A percentile compares a stretch with the other conserved stretches of the same genome.
These are phyloP conservation scores for Monilinia fructicola DNA, from an alignment of 2,329 filamentous ascomycete species.

Conservation along the genomic window DNA sequence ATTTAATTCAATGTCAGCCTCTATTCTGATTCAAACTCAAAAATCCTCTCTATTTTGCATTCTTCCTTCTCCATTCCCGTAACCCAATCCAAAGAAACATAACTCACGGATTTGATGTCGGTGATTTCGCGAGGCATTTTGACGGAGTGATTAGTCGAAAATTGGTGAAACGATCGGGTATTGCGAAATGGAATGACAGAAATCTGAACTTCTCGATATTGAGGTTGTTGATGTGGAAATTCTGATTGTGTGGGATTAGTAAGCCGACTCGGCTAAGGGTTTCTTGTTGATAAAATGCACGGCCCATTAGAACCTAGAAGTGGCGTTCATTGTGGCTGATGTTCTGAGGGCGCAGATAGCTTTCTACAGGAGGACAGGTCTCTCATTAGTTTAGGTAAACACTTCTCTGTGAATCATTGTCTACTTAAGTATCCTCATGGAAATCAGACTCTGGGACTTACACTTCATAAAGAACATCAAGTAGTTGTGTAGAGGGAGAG, in stretches of 20 bases:
- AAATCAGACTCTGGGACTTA: not conserved
- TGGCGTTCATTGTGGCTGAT: constrained; percentile 13
- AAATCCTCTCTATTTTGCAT: not conserved
- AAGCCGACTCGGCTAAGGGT: constrained; percentile 26
- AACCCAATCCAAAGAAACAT: not conserved
- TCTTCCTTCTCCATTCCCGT: not conserved
- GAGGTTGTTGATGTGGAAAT: constrained; percentile 24
- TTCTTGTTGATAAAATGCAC: constrained; percentile 9
- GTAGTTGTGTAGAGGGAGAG: not conserved
- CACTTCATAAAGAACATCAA: not conserved
- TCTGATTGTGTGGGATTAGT: constrained; percentile 29
- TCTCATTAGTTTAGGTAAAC: constrained; percentile 5
- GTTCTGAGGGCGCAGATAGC: not conserved
- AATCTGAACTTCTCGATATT: constrained; percentile 23
- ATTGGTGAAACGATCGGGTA: constrained; percentile 28
- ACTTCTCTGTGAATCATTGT: not conserved
- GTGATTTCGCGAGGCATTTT: constrained; percentile 98
- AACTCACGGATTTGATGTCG: constrained; percentile 84
- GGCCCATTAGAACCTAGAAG: not conserved
- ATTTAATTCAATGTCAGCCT: constrained; percentile 22
- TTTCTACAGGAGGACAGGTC: not conserved
- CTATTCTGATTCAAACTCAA: not conserved
- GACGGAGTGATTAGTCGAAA: constrained; percentile 49
- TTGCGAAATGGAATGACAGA: constrained; percentile 17
- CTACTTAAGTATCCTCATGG: not conserved